A percentile compares a stretch with the other conserved stretches of the same genome.
Conservation (phyloP, 805 yeast genomes). For the Jamesozyma rosinii region DNA sequence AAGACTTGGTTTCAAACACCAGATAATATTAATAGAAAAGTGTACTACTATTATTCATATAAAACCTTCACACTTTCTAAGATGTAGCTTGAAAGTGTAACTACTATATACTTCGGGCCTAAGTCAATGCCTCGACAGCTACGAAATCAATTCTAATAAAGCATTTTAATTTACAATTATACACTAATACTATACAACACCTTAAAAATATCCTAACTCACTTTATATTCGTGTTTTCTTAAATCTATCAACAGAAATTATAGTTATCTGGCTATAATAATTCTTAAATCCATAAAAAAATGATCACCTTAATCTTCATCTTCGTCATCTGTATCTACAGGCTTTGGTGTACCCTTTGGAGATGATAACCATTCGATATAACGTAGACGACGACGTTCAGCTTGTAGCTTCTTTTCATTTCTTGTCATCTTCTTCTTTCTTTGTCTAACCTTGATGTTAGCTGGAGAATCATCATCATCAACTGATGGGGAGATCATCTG, state of each 20-base stretch:
- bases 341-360: slow-evolving; percentile 97
- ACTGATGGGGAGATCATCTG: slow-evolving; percentile 39
- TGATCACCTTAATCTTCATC: slow-evolving; percentile 17
- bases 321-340: slow-evolving; percentile 89
- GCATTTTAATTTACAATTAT: neutral
- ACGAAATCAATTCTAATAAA: too few relatives aligned
- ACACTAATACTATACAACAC: neutral
- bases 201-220: neutral
- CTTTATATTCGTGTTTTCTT: neutral
- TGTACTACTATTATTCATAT: too few relatives aligned
- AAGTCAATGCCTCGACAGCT: too few relatives aligned
- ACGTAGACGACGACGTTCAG: slow-evolving; percentile 87
- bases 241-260: neutral
- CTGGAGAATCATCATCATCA: slow-evolving; percentile 81
- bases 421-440: slow-evolving; percentile 97
- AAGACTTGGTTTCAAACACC: slow-evolving; percentile 31
- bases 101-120: too few relatives aligned
- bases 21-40: too few relatives aligned
- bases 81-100: too few relatives aligned
- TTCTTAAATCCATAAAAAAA: neutral
- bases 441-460: slow-evolving; percentile 83
- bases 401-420: slow-evolving; percentile 87
- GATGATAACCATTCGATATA: slow-evolving; percentile 89
- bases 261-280: too few relatives aligned
- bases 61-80: too few relatives aligned